A percentile compares a stretch with the other conserved stretches of the same genome.
These are phyloP conservation scores for Ephemerocybe angulata DNA, from an alignment of 768 basidiomycete genomes.

Conservation along the genomic window DNA sequence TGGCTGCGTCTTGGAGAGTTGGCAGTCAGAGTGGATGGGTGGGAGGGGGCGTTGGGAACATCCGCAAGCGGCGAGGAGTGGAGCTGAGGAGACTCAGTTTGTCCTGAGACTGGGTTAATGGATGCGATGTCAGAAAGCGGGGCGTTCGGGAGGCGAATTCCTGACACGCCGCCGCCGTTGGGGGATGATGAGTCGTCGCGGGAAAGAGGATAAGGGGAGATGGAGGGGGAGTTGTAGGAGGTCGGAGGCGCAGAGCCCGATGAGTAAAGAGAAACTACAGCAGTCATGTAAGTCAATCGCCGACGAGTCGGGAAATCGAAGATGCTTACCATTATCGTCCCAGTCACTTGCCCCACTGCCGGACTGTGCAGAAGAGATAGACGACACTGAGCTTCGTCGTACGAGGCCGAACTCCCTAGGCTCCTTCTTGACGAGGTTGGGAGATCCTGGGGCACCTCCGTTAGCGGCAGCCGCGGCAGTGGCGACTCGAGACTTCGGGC, in stretches of 20 bases:
- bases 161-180: slow-evolving; percentile 36
- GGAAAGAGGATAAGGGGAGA: slow-evolving; percentile 57
- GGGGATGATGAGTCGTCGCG: slow-evolving; percentile 45
- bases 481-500: slow-evolving; percentile 35
- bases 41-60: slow-evolving; percentile 13
- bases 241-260: slow-evolving; percentile 61
- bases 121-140: slow-evolving; percentile 69
- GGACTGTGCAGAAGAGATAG: slow-evolving; percentile 51
- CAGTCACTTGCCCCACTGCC: slow-evolving; percentile 68
- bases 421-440: slow-evolving; percentile 58
- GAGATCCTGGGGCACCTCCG: slow-evolving; percentile 6
- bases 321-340: slow-evolving; percentile 70
- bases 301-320: slow-evolving; percentile 16
- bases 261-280: slow-evolving; percentile 49
- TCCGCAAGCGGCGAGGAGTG: slow-evolving; percentile 14
- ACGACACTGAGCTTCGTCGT: slow-evolving; percentile 63
- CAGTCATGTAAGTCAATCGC: neutral
- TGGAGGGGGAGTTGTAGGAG: slow-evolving; percentile 63
- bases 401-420: slow-evolving; percentile 47
- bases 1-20: slow-evolving; percentile 17
- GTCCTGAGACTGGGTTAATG: slow-evolving; percentile 17
- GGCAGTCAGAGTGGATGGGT: slow-evolving; percentile 1
- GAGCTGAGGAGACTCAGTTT: slow-evolving; percentile 13
- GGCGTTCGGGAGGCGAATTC: slow-evolving; percentile 72
- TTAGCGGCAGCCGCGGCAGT: slow-evolving; percentile 14